phyloP scores from a whole-genome alignment of 1,284 basidiomycete genomes.

The Boletus sp. region DNA sequence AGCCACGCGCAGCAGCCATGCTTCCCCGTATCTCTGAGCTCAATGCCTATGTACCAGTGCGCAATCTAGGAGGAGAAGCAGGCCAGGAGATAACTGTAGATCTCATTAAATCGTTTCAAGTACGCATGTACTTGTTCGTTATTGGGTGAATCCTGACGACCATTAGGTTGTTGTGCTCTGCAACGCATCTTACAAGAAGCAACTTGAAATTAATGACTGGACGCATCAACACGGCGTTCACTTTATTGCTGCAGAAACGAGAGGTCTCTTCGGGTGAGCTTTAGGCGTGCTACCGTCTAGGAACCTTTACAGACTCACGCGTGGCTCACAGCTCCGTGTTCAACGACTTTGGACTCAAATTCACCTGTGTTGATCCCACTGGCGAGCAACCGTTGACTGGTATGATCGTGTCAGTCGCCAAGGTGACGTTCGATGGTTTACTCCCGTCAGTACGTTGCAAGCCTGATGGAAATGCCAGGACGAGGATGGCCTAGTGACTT shows the following conservation, averaged over 20 bases:
- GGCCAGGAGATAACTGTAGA: slow-evolving; percentile 80
- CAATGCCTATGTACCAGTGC: slow-evolving; percentile 96
- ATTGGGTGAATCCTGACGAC: slow-evolving; percentile 5
- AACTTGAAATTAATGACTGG: slow-evolving; percentile 95
- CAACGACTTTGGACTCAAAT: slow-evolving; percentile 96
- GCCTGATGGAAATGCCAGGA: slow-evolving; percentile 51
- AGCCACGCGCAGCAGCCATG: slow-evolving; percentile 85
- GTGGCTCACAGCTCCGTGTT: slow-evolving; percentile 76
- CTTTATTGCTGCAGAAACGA: slow-evolving; percentile 92
- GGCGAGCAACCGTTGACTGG: slow-evolving; percentile 94
- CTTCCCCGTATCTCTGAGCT: slow-evolving; percentile 92
- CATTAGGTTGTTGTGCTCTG: slow-evolving; percentile 89
- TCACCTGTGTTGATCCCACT: slow-evolving; percentile 93
- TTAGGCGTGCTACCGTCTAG: background rate
- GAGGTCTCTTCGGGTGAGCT: slow-evolving; percentile 91
- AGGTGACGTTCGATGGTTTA: slow-evolving; percentile 49
- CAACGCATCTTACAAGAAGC: slow-evolving; percentile 77
- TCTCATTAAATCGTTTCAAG: slow-evolving; percentile 87
- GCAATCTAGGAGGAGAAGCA: slow-evolving; percentile 69
- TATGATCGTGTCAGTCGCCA: slow-evolving; percentile 93
- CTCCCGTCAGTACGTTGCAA: slow-evolving; percentile 2
- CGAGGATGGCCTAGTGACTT: slow-evolving; percentile 91
- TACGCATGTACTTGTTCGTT: slow-evolving; percentile 39
- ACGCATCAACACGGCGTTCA: slow-evolving; percentile 87
- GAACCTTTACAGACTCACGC: slow-evolving; percentile 19